These are phyloP conservation scores for Plectosphaerella sp. DNA, from an alignment of 2,329 filamentous ascomycete species.

Conservation along the genomic window DNA sequence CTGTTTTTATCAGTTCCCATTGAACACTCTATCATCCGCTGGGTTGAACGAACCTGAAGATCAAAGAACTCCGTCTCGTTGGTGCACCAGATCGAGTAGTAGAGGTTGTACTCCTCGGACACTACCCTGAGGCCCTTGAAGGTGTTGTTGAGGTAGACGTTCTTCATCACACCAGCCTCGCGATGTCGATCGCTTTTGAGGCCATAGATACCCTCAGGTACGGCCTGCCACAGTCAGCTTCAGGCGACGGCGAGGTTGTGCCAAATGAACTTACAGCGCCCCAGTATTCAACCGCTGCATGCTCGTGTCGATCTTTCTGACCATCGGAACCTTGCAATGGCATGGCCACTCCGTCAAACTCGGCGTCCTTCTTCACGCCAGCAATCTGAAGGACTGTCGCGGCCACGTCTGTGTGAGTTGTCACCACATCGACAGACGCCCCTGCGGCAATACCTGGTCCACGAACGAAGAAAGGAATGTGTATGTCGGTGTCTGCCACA, in stretches of 20 bases:
- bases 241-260: background rate
- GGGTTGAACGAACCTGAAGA: constrained; percentile 41
- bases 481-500: constrained; percentile 36
- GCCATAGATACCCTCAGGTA: constrained; percentile 9
- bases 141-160: constrained; percentile 35
- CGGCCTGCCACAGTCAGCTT: background rate
- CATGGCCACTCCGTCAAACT: constrained; percentile 45
- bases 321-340: constrained; percentile 18
- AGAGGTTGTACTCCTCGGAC: constrained; percentile 41
- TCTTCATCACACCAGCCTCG: constrained; percentile 36
- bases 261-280: constrained; percentile 16
- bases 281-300: constrained; percentile 45
- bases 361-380: constrained; percentile 16
- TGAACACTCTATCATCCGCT: too few species aligned
- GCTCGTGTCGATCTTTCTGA: constrained; percentile 28
- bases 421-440: constrained; percentile 27
- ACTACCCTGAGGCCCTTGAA: constrained; percentile 48
- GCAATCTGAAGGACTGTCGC: constrained; percentile 41
- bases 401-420: constrained; percentile 46
- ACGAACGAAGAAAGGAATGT: constrained; percentile 40
- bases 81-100: constrained; percentile 53
- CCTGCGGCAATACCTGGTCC: constrained; percentile 36
- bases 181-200: constrained; percentile 5
- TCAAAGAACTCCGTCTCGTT: constrained; percentile 36
- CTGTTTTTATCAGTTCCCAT: background rate